These are phyloP conservation scores for Lasiosphaeris hirsuta DNA, from an alignment of 495 filamentous ascomycete species.

Conservation along the genomic window DNA sequence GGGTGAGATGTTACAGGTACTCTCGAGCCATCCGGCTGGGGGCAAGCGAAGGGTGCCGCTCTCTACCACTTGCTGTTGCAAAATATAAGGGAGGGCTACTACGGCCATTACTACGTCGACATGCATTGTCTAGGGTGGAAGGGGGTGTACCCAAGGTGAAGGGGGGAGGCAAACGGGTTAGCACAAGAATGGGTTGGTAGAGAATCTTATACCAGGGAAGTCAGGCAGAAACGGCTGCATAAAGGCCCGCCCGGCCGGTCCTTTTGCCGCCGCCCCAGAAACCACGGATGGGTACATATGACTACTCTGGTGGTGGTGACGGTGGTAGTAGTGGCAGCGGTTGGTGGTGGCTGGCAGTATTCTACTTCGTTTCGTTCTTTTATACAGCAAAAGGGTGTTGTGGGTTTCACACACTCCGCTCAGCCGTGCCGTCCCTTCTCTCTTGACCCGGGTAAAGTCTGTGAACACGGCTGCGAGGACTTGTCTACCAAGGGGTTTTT, in stretches of 20 bases:
- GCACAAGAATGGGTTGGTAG: not conserved
- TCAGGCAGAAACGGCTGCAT: slow-evolving; percentile 31
- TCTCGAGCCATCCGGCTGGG: not conserved
- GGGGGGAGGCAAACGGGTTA: slow-evolving; percentile 11
- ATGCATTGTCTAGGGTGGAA: no score
- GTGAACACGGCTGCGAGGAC: slow-evolving; percentile 17
- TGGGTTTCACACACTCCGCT: not conserved
- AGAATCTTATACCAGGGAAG: slow-evolving; percentile 20
- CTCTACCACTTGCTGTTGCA: slow-evolving; percentile 4
- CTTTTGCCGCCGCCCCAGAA: slow-evolving; percentile 20
- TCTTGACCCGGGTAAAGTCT: slow-evolving; percentile 25
- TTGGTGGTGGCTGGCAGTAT: no score
- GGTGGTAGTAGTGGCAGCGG: no score
- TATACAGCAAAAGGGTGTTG: not conserved
- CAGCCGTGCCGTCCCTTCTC: slow-evolving; percentile 17
- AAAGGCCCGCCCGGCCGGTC: slow-evolving; percentile 14
- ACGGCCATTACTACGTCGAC: no score
- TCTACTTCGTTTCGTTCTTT: no score
- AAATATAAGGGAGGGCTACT: slow-evolving; percentile 6
- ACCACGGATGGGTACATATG: not conserved
- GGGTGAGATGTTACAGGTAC: no score
- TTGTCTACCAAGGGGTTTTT: slow-evolving; percentile 10
- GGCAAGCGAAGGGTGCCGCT: slow-evolving; percentile 15
- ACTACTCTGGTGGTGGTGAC: not conserved
- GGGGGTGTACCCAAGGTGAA: slow-evolving; percentile 12